A percentile compares a stretch with the other conserved stretches of the same genome.
Evolutionary conservation across 495 filamentous ascomycete genomes (phyloP).

Genomic region (Aspergillus steynii): DNA sequence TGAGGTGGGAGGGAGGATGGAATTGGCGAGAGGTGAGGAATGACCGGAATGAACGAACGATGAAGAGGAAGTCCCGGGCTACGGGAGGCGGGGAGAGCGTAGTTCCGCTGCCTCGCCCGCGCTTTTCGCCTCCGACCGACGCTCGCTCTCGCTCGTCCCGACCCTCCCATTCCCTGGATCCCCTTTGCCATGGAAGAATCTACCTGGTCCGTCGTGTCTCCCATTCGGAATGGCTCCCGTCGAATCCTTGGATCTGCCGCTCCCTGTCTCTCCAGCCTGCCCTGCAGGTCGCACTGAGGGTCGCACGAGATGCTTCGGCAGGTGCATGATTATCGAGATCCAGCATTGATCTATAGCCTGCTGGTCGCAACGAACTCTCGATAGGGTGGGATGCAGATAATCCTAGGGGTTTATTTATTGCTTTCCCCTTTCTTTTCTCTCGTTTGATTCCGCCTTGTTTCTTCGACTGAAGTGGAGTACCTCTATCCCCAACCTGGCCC

Average conservation of each 20-base stretch:
- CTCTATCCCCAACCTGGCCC: neutral
- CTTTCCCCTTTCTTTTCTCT: neutral
- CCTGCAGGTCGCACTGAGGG: constrained; percentile 16
- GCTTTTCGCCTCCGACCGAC: neutral
- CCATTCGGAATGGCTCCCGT: neutral
- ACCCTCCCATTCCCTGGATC: neutral
- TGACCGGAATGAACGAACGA: neutral
- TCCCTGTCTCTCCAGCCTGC: constrained; percentile 1
- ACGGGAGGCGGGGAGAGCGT: constrained; percentile 32
- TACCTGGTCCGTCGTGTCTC: neutral
- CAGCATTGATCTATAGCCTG: neutral
- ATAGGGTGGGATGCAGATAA: neutral
- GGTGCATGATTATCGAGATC: constrained; percentile 16
- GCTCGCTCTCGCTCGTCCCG: neutral
- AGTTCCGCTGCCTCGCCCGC: constrained; percentile 16
- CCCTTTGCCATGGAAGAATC: neutral
- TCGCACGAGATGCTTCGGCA: constrained; percentile 21
- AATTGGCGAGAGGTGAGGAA: neutral
- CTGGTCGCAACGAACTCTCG: neutral
- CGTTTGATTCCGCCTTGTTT: neutral
- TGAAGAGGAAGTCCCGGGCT: constrained; percentile 17
- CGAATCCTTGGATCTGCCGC: neutral
- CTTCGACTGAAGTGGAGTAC: neutral
- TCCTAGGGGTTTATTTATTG: too few species aligned
- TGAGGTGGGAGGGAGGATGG: constrained; percentile 1